Percentiles rank a stretch among this genome's conserved stretches.
phyloP scores from a whole-genome alignment of 1,139 yeast genomes.

The Geotrichum aggregatum region DNA sequence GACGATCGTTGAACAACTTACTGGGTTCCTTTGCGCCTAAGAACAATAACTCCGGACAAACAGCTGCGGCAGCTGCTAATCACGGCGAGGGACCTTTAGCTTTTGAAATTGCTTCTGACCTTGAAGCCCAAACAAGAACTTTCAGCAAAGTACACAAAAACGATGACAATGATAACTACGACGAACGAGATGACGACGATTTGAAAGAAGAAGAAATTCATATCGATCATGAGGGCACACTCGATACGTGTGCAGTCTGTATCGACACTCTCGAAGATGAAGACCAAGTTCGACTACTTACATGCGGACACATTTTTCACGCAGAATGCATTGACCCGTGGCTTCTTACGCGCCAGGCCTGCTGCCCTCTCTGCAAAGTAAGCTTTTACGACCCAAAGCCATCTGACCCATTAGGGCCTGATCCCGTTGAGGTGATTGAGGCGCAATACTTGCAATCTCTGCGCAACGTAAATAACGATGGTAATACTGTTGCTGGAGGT shows the following conservation, averaged over 20 bases:
- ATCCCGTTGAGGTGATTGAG: constrained; percentile 17
- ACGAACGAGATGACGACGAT: background rate
- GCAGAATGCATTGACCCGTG: constrained; percentile 78
- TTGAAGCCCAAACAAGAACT: background rate
- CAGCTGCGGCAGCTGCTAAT: too few relatives aligned
- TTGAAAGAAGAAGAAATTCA: constrained; percentile 6
- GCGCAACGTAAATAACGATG: background rate
- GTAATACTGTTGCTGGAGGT: too few relatives aligned
- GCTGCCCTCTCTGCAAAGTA: constrained; percentile 78
- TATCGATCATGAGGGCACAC: constrained; percentile 22
- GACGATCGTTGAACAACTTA: background rate
- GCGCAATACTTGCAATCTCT: background rate
- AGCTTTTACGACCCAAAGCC: constrained; percentile 36
- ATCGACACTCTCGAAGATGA: constrained; percentile 60
- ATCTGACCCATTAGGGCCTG: constrained; percentile 23
- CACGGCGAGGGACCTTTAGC: background rate
- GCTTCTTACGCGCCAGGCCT: constrained; percentile 69
- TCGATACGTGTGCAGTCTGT: constrained; percentile 77
- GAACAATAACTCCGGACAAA: background rate
- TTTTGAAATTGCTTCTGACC: constrained; percentile 1
- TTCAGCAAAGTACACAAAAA: background rate
- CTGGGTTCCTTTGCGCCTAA: background rate
- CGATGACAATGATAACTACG: background rate
- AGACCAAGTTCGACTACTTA: constrained; percentile 63
- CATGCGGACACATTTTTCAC: constrained; percentile 85